Percentiles rank a stretch among this genome's conserved stretches.
Evolutionary conservation across 768 basidiomycete genomes (phyloP).

Genomic region (Hypholoma sublateritium): DNA sequence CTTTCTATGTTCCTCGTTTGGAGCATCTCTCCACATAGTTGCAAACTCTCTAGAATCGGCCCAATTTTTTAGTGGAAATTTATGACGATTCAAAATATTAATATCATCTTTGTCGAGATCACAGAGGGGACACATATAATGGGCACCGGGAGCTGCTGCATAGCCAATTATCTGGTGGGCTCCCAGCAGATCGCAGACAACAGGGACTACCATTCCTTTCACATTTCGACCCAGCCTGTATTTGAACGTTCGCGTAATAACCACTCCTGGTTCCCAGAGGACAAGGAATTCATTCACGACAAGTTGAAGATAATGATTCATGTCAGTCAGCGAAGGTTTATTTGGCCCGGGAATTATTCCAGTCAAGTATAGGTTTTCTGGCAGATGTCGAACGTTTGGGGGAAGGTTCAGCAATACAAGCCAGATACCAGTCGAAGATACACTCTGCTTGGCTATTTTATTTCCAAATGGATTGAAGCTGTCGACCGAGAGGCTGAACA

Average conservation of each 20-base stretch:
- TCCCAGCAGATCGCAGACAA: not conserved
- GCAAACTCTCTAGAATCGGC: not conserved
- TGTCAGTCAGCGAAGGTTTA: slow-evolving; percentile 26
- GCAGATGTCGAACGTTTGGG: slow-evolving; percentile 20
- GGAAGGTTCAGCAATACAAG: slow-evolving; percentile 35
- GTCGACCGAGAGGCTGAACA: slow-evolving; percentile 30
- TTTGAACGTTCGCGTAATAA: slow-evolving; percentile 16
- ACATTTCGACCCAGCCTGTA: not conserved
- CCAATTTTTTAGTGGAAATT: not conserved
- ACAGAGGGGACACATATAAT: not conserved
- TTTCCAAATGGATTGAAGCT: slow-evolving; percentile 31
- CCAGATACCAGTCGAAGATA: slow-evolving; percentile 24
- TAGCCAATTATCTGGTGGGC: not conserved
- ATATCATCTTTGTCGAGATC: not conserved
- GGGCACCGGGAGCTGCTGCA: not conserved
- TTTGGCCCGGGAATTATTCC: slow-evolving; percentile 40
- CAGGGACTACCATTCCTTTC: not conserved
- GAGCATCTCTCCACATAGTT: not conserved
- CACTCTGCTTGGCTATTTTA: slow-evolving; percentile 22
- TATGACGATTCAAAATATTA: not conserved
- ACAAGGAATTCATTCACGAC: slow-evolving; percentile 33
- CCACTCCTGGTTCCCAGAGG: slow-evolving; percentile 29
- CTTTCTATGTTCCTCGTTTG: not conserved
- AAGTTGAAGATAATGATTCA: slow-evolving; percentile 34
- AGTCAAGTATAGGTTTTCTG: slow-evolving; percentile 35